These are phyloP conservation scores for Backusella morwellensis DNA, from an alignment of 192 early-diverging fungal species.

Conservation along the genomic window DNA sequence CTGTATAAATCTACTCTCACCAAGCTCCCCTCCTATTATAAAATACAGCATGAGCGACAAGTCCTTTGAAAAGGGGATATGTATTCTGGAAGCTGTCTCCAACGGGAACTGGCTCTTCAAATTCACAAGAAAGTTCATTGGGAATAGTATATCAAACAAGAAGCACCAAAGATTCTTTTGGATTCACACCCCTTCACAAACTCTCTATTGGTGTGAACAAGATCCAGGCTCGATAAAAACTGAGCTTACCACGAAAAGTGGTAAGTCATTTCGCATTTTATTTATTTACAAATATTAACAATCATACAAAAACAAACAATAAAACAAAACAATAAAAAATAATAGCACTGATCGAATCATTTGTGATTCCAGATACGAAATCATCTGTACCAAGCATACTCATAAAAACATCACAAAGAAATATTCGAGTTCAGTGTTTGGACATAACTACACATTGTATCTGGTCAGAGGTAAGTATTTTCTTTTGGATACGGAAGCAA, in stretches of 20 bases:
- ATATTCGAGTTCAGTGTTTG: slow-evolving; percentile 66
- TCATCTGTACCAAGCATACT: slow-evolving; percentile 55
- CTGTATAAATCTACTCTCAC: background rate
- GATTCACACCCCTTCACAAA: slow-evolving; percentile 77
- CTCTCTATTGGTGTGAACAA: slow-evolving; percentile 71
- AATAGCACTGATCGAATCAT: slow-evolving; percentile 22
- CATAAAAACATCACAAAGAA: slow-evolving; percentile 61
- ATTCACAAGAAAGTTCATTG: slow-evolving; percentile 57
- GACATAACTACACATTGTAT: slow-evolving; percentile 62
- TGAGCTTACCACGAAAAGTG: slow-evolving; percentile 44
- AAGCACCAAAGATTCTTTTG: slow-evolving; percentile 74
- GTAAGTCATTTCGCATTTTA: slow-evolving; percentile 30
- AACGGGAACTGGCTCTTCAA: slow-evolving; percentile 68
- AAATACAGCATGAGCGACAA: background rate
- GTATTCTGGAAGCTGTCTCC: background rate
- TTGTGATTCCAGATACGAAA: slow-evolving; percentile 32
- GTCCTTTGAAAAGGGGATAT: background rate
- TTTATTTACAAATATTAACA: slow-evolving; percentile 5
- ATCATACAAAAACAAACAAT: background rate
- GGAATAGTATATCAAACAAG: slow-evolving; percentile 46
- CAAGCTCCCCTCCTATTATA: background rate
- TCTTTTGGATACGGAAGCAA: background rate
- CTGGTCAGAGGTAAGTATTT: slow-evolving; percentile 59
- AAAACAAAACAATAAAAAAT: background rate
- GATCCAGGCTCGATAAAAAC: slow-evolving; percentile 48